These are phyloP conservation scores for Paramecium pentaurelia DNA, from an alignment of 73 alveolate species.

Conservation along the genomic window DNA sequence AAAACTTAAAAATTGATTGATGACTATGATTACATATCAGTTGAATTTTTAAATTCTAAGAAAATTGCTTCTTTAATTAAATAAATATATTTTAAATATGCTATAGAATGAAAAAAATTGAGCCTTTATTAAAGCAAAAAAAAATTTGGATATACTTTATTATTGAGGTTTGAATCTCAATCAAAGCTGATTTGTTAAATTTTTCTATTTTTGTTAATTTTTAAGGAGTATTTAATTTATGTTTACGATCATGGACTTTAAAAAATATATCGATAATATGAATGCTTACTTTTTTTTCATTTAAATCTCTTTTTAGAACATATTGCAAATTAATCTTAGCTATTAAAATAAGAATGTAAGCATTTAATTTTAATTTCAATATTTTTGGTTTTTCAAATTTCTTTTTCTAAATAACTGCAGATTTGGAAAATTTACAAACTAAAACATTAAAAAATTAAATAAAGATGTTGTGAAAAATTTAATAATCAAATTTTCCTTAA, in stretches of 20 bases:
- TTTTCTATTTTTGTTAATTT: constrained; percentile 80
- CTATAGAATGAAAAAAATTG: constrained; percentile 74
- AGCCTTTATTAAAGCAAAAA: constrained; percentile 68
- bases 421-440: too few species aligned
- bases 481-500: too few species aligned
- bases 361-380: too few species aligned
- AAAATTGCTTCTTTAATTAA: constrained; percentile 58
- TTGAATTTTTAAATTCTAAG: constrained; percentile 72
- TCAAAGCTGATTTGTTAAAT: constrained; percentile 77
- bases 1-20: constrained; percentile 82
- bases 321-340: constrained; percentile 82
- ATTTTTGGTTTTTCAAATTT: too few species aligned
- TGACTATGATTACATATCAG: constrained; percentile 84
- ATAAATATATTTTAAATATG: constrained; percentile 69
- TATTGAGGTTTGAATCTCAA: constrained; percentile 75
- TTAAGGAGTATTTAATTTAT: constrained; percentile 77
- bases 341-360: too few species aligned
- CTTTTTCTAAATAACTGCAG: too few species aligned
- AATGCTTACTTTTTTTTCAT: constrained; percentile 84
- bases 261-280: constrained; percentile 89
- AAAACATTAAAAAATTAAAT: too few species aligned
- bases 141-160: constrained; percentile 53
- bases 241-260: constrained; percentile 82
- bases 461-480: too few species aligned
- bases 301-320: constrained; percentile 83